phyloP scores from a whole-genome alignment of 257 asterid species.

The Solanum clarkiae region DNA sequence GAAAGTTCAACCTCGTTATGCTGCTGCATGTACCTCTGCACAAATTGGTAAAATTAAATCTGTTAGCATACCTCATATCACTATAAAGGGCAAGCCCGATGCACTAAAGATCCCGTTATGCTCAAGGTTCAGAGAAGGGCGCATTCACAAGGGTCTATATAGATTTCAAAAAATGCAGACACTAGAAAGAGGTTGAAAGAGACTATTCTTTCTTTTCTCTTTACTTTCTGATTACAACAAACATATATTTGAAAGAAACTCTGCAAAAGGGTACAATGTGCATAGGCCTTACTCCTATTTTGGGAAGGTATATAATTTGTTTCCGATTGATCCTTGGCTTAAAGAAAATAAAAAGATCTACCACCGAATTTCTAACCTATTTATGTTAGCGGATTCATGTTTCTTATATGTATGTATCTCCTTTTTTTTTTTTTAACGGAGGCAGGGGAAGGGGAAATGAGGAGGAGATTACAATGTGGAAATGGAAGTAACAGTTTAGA shows the following conservation, averaged over 20 bases:
- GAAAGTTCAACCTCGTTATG: constrained; percentile 94
- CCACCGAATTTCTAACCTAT: background rate
- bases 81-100: background rate
- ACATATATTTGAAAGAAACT: no score
- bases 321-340: background rate
- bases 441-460: no score
- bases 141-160: no score
- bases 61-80: background rate
- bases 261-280: no score
- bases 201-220: no score
- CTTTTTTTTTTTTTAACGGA: no score
- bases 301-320: background rate
- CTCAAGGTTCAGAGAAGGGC: no score
- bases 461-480: no score
- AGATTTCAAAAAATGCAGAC: background rate
- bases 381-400: background rate
- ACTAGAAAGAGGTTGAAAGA: background rate
- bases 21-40: constrained; percentile 88
- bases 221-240: background rate
- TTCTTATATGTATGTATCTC: background rate
- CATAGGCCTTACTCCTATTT: background rate
- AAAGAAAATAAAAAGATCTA: background rate
- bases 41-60: background rate
- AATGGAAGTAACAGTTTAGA: no score
- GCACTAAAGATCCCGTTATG: no score